Evolutionary conservation across 331 rosid genomes (phyloP).

Genomic region (Quercus phellos): DNA sequence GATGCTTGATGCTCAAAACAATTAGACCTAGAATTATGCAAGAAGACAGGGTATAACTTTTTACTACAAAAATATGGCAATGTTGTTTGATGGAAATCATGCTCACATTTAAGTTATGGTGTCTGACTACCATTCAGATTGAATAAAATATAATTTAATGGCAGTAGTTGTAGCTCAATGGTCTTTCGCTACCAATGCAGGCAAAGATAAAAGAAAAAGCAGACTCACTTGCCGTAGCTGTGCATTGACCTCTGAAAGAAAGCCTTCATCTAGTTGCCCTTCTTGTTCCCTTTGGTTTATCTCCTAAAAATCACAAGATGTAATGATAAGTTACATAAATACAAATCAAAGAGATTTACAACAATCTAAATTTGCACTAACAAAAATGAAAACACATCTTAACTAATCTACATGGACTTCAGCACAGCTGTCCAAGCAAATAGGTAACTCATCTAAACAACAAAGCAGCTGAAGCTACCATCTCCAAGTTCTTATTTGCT

Average conservation of each 20-base stretch:
- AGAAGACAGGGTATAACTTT: background rate
- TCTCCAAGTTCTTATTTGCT: background rate
- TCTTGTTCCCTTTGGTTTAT: slow-evolving; percentile 68
- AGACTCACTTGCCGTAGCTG: slow-evolving; percentile 83
- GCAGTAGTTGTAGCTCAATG: background rate
- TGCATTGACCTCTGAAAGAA: slow-evolving; percentile 90
- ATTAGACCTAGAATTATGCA: background rate
- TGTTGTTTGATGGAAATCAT: background rate
- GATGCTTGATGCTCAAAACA: background rate
- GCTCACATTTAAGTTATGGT: background rate
- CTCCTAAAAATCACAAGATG: slow-evolving; percentile 46
- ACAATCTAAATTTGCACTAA: background rate
- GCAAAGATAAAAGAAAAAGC: slow-evolving; percentile 1
- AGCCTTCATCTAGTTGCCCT: slow-evolving; percentile 89
- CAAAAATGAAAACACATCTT: background rate
- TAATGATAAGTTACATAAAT: slow-evolving; percentile 11
- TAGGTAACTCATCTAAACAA: background rate
- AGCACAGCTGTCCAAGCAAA: background rate
- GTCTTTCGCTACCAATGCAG: background rate
- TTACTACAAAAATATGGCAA: background rate
- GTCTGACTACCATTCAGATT: background rate
- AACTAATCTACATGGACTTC: background rate
- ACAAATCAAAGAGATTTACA: background rate
- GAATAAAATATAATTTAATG: background rate
- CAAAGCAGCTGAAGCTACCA: background rate